Evolutionary conservation across 2,329 filamentous ascomycete species (phyloP), one percentile per base, ranked within the genome.

Genomic region (Aspergillus pseudoterreus): DNA sequence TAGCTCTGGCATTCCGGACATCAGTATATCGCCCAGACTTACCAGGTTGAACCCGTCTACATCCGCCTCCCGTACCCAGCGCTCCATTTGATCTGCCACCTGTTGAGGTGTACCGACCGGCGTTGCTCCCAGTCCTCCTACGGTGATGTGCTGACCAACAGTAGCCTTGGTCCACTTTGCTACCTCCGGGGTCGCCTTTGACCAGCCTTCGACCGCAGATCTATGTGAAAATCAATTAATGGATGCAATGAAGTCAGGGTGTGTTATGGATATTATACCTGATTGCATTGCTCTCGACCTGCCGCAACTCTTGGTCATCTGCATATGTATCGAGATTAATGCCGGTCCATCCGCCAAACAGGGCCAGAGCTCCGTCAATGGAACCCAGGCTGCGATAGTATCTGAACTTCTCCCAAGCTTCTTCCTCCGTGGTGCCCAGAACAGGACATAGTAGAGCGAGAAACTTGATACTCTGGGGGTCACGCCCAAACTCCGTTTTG

Each of bases 11-110:
- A 11, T 9, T 21, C 10, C 12, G n/a, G 6, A 10, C 27, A 30
- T 11, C 3, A 4, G 9, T 11, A 30, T 30, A 30, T 30, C 27
- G 3, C 0, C 4, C 10, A 2, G 12, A n/a, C 80, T 72, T 64
- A 84, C 84, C 65, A 90, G 78, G 63, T 90, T 90, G 69, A 90
- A 90, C 0, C 86, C 86, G 62, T 90, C 86, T 1, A 90, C 79
- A 57, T 88, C 86, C 0, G 83, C 85, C 64, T 88, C 85, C 5
- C 73, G 62, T 0, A 88, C 74, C 86, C 86, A 90, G 0, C 74
- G 69, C 68, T 90, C 83, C 50, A 90, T 75, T 41, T 80, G 78
- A 63, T 90, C 85, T 0, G 84, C 86, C 1, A 89, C 84, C 57
- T 82, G 80, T 14, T 76, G 66, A 0, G 86, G 73, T 0, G 83